Base-by-base conservation (phyloP, 2,329 filamentous ascomycete species). In the Sclerotinia minor region DNA sequence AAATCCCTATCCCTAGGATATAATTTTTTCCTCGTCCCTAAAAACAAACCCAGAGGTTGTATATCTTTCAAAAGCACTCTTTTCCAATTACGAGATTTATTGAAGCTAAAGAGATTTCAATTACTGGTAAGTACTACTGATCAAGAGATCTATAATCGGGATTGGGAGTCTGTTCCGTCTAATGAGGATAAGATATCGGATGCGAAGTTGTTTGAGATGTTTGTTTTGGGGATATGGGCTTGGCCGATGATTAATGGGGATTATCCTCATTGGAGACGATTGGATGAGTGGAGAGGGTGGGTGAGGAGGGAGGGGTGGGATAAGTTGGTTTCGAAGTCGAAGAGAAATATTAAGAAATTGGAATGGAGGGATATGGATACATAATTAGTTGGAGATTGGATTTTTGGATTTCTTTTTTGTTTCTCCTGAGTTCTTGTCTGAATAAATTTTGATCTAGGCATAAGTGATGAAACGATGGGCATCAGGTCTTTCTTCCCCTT, bases 201-300 rank as follows among this genome's bases (percentile, higher is more conserved):
- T 50, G 65, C 55, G 13, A 67, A 67, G 17, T 61, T 67, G 17
- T 67, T 67, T 17, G 64, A 66, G 32, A 66, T 66, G 54, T 66
- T 66, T n/a, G 54, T 59, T 0, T 4, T 66, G 29, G 54, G 64
- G 2, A 66, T 52, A 35, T 66, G 64, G 53, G 45, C 45, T 0
- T 66, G 64, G 64, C 64, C 64, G 21, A 66, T 66, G 64, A n/a
- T n/a, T 9, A 66, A 66, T 52, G 15, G 26, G 2, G 64, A 66
- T 38, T 66, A 26, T 59, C 64, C 64, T 19, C 53, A 66, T 59
- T 67, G 57, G 54, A 55, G 49, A 63, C 8, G 26, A 26, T 35
- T 63, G 24, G 45, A 61, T 55, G 65, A 63, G 49, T 67, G 65
- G 65, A 60, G 26, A 58, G 57, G 65, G 3, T 67, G 65, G 54